Base-by-base conservation (phyloP, 2,329 filamentous ascomycete genomes). In the Hypoxylon sp. region DNA sequence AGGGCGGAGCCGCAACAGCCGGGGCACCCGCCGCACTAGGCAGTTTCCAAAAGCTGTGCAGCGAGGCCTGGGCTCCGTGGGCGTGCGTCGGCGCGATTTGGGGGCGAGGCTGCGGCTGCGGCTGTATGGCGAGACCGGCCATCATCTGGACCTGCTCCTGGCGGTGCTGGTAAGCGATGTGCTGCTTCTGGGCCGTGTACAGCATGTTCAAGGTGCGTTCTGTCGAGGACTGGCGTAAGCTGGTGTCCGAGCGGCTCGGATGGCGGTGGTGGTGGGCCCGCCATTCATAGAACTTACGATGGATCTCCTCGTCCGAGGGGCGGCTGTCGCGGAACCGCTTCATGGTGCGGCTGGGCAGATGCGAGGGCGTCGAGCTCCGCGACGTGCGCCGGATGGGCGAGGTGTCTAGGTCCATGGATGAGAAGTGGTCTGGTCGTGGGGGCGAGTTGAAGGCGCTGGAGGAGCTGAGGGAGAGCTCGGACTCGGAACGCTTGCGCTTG, bases 401-500 rank as follows among this genome's bases (percentile, higher is more conserved):
- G 49, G 69, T 67, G 62, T 75, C 74, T 36, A 80, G 76, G 66
- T 79, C 76, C 67, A 80, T 78, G 30, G 79, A 72, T 46, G 74
- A 64, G 64, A 80, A 78, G 55, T 55, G 41, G 14, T 68, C 71
- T 4, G 76, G 71, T 30, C 74, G 79, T 6, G 79, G 68, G 21
- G 82, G 77, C 51, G 82, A 82, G 53, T 81, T 80, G 67, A 83
- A 80, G 46, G 82, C 80, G 65, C 79, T 81, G 46, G 83, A 80
- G 9, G 85, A 83, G 36, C 82, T 82, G 36, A 81, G 79, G 52
- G 83, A 85, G 64, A 89, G 80, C 75, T 89, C 86, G 21, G 86
- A 86, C 60, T 85, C 82, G 72, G 88, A 90, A 46, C 87, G 85
- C 81, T 90, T 91, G 78, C 89, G 87, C 77, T 90, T 91, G 75